A percentile compares a stretch with the other conserved stretches of the same genome.
These are phyloP conservation scores for Eragrostis curvula DNA, from an alignment of 176 grass and related monocot genomes.

Conservation along the genomic window DNA sequence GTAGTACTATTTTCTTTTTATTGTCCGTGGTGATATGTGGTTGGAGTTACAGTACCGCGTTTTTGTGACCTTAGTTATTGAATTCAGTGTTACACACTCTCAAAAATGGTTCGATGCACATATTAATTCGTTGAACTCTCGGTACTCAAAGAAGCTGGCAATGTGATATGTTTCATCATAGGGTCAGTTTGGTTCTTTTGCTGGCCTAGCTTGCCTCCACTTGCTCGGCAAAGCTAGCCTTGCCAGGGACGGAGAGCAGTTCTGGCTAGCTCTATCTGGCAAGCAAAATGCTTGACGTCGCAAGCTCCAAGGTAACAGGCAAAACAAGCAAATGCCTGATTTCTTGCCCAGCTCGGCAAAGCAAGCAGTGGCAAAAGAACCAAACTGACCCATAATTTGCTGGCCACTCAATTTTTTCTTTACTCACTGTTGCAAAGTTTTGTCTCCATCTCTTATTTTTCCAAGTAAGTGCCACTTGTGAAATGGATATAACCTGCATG, in stretches of 20 bases:
- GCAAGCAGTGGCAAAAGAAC: too few species aligned
- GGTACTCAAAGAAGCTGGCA: neutral
- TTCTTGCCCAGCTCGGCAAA: too few species aligned
- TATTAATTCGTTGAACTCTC: constrained; percentile 1
- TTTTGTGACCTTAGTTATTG: neutral
- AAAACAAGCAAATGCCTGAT: too few species aligned
- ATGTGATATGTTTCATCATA: neutral
- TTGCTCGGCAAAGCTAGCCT: too few species aligned
- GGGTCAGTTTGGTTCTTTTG: too few species aligned
- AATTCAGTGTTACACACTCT: neutral
- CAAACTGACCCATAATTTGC: too few species aligned
- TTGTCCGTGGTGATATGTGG: neutral
- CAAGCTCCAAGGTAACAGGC: too few species aligned
- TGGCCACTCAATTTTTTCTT: neutral
- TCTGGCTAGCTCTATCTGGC: too few species aligned
- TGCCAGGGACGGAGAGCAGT: too few species aligned
- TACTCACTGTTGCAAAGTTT: neutral
- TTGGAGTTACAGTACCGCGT: neutral
- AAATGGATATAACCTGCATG: neutral
- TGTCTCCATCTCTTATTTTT: neutral
- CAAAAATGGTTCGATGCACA: neutral
- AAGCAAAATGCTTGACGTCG: too few species aligned
- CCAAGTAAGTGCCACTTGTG: neutral
- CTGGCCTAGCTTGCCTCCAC: too few species aligned
- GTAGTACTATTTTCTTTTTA: neutral